Conservation (phyloP, 257 asterid genomes). For the Avicennia marina region DNA sequence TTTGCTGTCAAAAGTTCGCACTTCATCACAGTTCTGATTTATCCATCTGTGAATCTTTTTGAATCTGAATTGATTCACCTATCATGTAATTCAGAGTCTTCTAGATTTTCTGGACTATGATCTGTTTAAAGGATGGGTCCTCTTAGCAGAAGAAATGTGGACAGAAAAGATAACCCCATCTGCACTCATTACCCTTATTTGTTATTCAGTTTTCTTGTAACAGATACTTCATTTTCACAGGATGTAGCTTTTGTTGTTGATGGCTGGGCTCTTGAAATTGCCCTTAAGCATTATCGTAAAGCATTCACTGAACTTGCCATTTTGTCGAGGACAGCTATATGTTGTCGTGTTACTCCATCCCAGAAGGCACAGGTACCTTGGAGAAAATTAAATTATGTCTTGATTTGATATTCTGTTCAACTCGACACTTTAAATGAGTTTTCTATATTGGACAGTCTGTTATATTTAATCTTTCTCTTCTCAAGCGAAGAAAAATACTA, state of each 20-base stretch:
- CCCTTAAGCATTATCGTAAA: conserved; percentile 79
- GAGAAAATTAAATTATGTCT: no score
- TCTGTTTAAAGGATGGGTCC: background rate
- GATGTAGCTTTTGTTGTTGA: conserved; percentile 97
- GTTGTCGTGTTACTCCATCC: conserved; percentile 99
- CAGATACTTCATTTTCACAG: conserved; percentile 38
- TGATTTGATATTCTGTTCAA: background rate
- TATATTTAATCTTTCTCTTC: background rate
- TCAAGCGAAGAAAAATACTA: background rate
- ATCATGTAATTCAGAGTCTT: background rate
- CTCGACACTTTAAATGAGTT: background rate
- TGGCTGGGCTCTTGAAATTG: conserved; percentile 99
- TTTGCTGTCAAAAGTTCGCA: background rate
- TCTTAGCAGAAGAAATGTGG: background rate
- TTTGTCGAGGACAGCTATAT: conserved; percentile 89
- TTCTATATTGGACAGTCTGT: background rate
- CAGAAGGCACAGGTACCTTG: conserved; percentile 99
- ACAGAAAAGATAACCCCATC: background rate
- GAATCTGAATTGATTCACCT: background rate
- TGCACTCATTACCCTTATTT: conserved; percentile 11
- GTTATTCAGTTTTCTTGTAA: conserved; percentile 15
- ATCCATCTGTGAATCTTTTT: background rate
- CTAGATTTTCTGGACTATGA: no score
- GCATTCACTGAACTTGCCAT: conserved; percentile 93
- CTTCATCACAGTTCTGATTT: background rate